Evolutionary conservation across 2,329 filamentous ascomycete genomes (phyloP).

Genomic region (Verticillium isaacii): DNA sequence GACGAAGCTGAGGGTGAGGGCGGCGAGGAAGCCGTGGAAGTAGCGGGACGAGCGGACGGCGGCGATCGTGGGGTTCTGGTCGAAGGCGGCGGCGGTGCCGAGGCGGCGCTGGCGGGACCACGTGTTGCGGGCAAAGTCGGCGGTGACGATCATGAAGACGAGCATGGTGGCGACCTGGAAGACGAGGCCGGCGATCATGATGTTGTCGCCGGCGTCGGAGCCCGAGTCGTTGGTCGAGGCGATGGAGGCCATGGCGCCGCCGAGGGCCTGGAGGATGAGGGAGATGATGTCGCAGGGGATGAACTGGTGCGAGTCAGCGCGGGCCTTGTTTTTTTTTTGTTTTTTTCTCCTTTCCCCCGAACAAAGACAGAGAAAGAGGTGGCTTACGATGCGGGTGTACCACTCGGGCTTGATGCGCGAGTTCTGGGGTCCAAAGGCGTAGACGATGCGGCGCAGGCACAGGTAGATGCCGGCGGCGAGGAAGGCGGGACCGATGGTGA

Average conservation of each 20-base stretch:
- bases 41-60: conserved; percentile 31
- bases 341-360: too few species aligned
- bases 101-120: conserved; percentile 26
- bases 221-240: conserved; percentile 30
- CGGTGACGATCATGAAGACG: conserved; percentile 45
- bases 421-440: conserved; percentile 41
- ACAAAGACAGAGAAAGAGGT: background rate
- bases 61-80: conserved; percentile 29
- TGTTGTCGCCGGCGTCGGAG: conserved; percentile 44
- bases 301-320: conserved; percentile 34
- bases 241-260: conserved; percentile 49
- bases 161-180: conserved; percentile 56
- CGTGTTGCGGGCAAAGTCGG: conserved; percentile 45
- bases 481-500: conserved; percentile 63
- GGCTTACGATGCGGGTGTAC: conserved; percentile 44
- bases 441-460: conserved; percentile 47
- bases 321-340: too few species aligned
- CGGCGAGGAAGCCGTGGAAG: conserved; percentile 52
- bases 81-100: conserved; percentile 26
- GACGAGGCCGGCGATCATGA: conserved; percentile 60
- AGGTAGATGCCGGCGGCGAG: conserved; percentile 61
- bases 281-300: conserved; percentile 59
- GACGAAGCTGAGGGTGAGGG: conserved; percentile 52
- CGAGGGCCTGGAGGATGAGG: conserved; percentile 54
- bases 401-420: conserved; percentile 40